A percentile compares a stretch with the other conserved stretches of the same genome.
These are phyloP conservation scores for Marasmius tenuissimus DNA, from an alignment of 1,284 basidiomycete species.

Conservation along the genomic window DNA sequence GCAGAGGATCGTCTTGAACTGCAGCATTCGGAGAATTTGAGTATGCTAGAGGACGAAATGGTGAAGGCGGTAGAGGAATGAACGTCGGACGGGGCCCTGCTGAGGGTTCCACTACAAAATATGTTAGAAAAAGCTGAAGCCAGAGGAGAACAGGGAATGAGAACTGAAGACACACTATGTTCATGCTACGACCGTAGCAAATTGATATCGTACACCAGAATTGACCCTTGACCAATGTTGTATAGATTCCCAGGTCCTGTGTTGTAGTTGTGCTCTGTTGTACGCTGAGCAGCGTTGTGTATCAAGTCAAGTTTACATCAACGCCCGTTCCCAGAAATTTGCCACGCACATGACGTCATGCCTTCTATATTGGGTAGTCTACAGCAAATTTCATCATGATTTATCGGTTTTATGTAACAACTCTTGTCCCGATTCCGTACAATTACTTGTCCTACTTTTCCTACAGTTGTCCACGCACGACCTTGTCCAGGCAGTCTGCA, in stretches of 20 bases:
- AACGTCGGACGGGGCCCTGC: slow-evolving; percentile 7
- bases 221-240: too few species aligned
- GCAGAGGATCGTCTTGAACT: neutral
- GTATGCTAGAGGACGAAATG: slow-evolving; percentile 3
- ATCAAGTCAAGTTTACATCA: too few species aligned
- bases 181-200: neutral
- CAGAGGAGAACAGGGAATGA: neutral
- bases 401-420: too few species aligned
- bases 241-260: too few species aligned
- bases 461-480: slow-evolving; percentile 57
- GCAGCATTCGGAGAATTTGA: neutral
- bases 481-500: slow-evolving; percentile 73
- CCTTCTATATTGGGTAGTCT: too few species aligned
- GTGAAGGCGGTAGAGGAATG: slow-evolving; percentile 12
- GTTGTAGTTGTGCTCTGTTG: too few species aligned
- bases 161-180: neutral
- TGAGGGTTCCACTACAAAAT: neutral
- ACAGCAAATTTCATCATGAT: too few species aligned
- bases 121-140: neutral
- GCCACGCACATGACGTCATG: neutral
- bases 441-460: neutral
- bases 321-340: neutral
- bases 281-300: too few species aligned
- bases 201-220: too few species aligned
- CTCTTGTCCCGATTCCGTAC: neutral